Evolutionary conservation across 371 early-diverging fungal genomes (phyloP).

Genomic region (Mortierella sp.): DNA sequence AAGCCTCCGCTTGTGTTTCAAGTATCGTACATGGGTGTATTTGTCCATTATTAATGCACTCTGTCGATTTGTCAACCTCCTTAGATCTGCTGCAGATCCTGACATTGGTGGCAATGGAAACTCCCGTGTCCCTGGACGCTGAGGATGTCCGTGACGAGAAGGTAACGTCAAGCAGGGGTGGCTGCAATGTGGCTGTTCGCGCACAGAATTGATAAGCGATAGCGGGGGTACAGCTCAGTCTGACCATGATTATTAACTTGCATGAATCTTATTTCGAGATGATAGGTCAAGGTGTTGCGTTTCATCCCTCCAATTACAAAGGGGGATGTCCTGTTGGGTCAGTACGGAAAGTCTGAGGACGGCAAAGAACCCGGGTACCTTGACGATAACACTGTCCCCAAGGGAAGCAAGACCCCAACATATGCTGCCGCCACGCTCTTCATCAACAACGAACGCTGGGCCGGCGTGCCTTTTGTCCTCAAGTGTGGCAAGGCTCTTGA

Average conservation of each 20-base stretch:
- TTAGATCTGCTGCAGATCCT: slow-evolving; percentile 90
- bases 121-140: slow-evolving; percentile 84
- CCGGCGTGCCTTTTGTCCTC: slow-evolving; percentile 95
- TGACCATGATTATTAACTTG: neutral
- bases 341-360: slow-evolving; percentile 80
- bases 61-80: neutral
- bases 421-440: slow-evolving; percentile 89
- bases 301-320: slow-evolving; percentile 80
- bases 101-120: slow-evolving; percentile 93
- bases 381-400: slow-evolving; percentile 89
- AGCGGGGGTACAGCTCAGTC: no score
- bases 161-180: slow-evolving; percentile 44
- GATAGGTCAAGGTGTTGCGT: slow-evolving; percentile 85
- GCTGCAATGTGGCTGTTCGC: neutral
- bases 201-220: neutral
- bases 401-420: slow-evolving; percentile 87
- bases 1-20: neutral
- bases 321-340: slow-evolving; percentile 89
- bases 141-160: slow-evolving; percentile 95
- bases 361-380: slow-evolving; percentile 87
- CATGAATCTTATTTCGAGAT: neutral
- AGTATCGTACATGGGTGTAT: neutral
- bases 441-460: slow-evolving; percentile 96
- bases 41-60: neutral
- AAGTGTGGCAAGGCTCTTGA: slow-evolving; percentile 97